Evolutionary conservation across 208 protist genomes (phyloP), one percentile per base, ranked within the genome.

Genomic region (Trypanosoma boissoni): DNA sequence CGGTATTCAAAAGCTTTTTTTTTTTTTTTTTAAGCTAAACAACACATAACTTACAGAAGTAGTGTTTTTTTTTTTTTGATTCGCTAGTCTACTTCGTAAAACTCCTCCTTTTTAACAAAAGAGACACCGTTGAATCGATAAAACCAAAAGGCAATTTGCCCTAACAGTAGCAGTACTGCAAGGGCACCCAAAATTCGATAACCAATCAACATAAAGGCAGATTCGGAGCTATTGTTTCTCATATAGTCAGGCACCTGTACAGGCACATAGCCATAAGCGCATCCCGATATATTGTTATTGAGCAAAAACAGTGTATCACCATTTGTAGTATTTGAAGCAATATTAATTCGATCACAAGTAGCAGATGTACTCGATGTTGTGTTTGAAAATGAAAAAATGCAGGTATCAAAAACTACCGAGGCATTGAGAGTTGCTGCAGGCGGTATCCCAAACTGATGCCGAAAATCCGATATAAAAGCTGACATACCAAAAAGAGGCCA

Each of bases 331-430:
- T 39, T 39, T 12, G 12, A 6, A 39, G 8, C 12, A 39, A 16
- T 39, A 6, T 16, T 12, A 16, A 39, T 39, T 39, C 12, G 8
- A 16, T 6, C 34, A 39, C 34, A 39, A 12, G 12, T 39, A 12
- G 34, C 6, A 6, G 6, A 16, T 12, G 34, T 12, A 6, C 8
- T 39, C 8, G 6, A n/a, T 27, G n/a, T 27, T 28, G 6, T 44
- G 16, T 28, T 21, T 14, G 23, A 54, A 7, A 52, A 3, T 3
- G 50, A 34, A 20, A 56, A n/a, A 5, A 56, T 26, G 21, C 24
- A 56, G 50, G 50, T 56, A 18, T 56, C 50, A 56, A 56, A 42
- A 34, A 56, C 3, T 41, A 56, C 24, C 34, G 34, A 39, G 34
- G 34, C 34, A 39, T 39, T 39, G 8, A 39, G 8, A 6, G 6